Base-by-base conservation (phyloP, 768 basidiomycete genomes). In the Boletus tylopilopsis region DNA sequence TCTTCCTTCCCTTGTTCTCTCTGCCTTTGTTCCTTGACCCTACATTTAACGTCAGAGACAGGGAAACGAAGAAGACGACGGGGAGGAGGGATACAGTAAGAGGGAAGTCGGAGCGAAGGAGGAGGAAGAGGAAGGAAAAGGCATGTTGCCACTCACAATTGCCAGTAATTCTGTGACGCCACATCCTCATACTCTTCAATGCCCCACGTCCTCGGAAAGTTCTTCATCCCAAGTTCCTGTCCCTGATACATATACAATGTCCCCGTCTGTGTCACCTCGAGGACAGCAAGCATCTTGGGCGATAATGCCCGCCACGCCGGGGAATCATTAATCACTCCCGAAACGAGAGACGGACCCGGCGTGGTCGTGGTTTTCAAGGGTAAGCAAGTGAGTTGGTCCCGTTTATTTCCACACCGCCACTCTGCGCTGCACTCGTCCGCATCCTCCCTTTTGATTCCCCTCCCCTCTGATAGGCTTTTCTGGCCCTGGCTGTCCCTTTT, bases 331-430 rank as follows among this genome's bases (percentile, higher is more conserved):
- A n/a, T n/a, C n/a, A 52, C 82, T 79, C 18, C 80, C 81, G 57
- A 82, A 84, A 34, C 86, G 77, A 8, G 85, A 81, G 27, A 89
- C 79, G 6, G 76, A 73, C 11, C 88, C 73, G 2, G 79, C 67
- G 36, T 81, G 78, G 64, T 88, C 85, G 62, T 87, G 85, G 62
- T 87, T 85, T 66, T 87, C 85, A 36, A 84, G n/a, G n/a, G n/a
- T n/a, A n/a, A n/a, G n/a, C n/a, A n/a, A n/a, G n/a, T n/a, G n/a
- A n/a, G n/a, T n/a, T n/a, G n/a, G n/a, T 37, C 48, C 45, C 16
- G 27, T 22, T 47, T 41, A 32, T 49, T 40, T n/a, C n/a, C n/a
- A n/a, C n/a, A n/a, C n/a, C n/a, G 35, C 38, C 50, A 42, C 4
- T 45, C 54, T 27, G 29, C 42, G 41, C 34, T 42, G 34, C 51